Evolutionary conservation across 495 filamentous ascomycete species (phyloP).

Genomic region (Annulohypoxylon stygium): DNA sequence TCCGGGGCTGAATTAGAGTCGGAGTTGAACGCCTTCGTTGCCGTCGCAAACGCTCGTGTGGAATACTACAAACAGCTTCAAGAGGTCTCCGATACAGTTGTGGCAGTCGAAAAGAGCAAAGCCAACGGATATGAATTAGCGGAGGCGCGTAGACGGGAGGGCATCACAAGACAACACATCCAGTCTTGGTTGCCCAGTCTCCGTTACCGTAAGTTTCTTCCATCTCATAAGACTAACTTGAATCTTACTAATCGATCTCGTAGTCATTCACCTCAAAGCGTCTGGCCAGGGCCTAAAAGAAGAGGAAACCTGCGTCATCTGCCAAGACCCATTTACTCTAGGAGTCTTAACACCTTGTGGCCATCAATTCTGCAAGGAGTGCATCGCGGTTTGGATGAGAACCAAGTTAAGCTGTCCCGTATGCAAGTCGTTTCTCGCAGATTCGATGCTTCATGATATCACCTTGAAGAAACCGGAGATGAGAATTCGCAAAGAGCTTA

Average conservation of each 20-base stretch:
- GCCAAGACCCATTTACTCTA: conserved; percentile 75
- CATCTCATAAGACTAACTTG: conserved; percentile 57
- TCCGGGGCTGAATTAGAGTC: conserved; percentile 69
- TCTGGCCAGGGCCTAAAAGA: conserved; percentile 69
- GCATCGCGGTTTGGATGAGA: conserved; percentile 80
- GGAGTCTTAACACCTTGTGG: conserved; percentile 92
- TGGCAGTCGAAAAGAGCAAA: conserved; percentile 72
- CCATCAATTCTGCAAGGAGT: conserved; percentile 90
- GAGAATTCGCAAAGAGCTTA: conserved; percentile 73
- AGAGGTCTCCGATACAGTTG: conserved; percentile 85
- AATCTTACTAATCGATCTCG: conserved; percentile 35
- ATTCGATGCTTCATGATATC: conserved; percentile 81
- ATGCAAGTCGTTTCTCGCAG: conserved; percentile 76
- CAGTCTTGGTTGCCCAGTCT: conserved; percentile 64
- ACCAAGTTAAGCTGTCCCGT: conserved; percentile 75
- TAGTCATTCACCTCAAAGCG: conserved; percentile 63
- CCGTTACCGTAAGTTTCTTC: conserved; percentile 70
- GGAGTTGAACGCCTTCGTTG: conserved; percentile 81
- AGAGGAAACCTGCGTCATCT: conserved; percentile 83
- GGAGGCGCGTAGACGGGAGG: conserved; percentile 34
- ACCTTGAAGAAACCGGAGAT: conserved; percentile 82
- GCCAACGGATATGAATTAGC: conserved; percentile 53
- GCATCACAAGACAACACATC: too few relatives aligned
- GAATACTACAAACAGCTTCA: conserved; percentile 93
- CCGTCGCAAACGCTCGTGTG: conserved; percentile 82